A percentile compares a stretch with the other conserved stretches of the same genome.
Evolutionary conservation across 2,329 filamentous ascomycete species (phyloP).

Genomic region (Aspergillus cejpii): DNA sequence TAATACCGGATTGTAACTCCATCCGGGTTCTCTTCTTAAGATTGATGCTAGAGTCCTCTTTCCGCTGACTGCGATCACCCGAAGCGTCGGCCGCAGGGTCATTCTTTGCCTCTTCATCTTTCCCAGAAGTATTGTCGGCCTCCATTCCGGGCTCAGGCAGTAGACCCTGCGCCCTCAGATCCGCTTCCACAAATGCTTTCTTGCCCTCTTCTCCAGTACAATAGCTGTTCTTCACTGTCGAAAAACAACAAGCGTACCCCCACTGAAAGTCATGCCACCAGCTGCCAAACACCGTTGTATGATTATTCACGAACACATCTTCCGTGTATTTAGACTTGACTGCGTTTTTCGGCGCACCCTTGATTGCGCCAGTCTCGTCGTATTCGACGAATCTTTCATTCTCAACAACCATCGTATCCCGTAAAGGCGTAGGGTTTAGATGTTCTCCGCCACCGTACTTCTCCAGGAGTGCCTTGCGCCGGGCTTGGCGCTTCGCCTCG

Average conservation of each 20-base stretch:
- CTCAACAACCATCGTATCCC: slow-evolving; percentile 64
- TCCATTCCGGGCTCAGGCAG: slow-evolving; percentile 31
- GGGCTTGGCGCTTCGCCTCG: slow-evolving; percentile 60
- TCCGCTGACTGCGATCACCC: slow-evolving; percentile 21
- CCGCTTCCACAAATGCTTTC: slow-evolving; percentile 68
- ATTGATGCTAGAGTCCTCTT: slow-evolving; percentile 30
- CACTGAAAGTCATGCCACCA: slow-evolving; percentile 96
- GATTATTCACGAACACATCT: slow-evolving; percentile 82
- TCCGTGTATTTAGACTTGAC: slow-evolving; percentile 89
- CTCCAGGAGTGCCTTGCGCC: slow-evolving; percentile 64
- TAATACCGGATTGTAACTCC: slow-evolving; percentile 70
- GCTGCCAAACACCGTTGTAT: slow-evolving; percentile 87
- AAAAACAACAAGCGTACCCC: slow-evolving; percentile 95
- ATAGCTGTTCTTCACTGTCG: slow-evolving; percentile 90
- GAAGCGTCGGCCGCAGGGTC: slow-evolving; percentile 23
- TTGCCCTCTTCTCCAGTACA: slow-evolving; percentile 90
- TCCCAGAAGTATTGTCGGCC: background rate
- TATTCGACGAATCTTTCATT: slow-evolving; percentile 90
- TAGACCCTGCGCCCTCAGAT: slow-evolving; percentile 47
- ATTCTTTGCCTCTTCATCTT: slow-evolving; percentile 15
- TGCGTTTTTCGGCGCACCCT: slow-evolving; percentile 69
- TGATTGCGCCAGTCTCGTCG: slow-evolving; percentile 81
- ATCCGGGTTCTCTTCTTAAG: slow-evolving; percentile 66
- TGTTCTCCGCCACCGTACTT: slow-evolving; percentile 72
- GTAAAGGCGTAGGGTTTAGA: slow-evolving; percentile 55